Evolutionary conservation across 2,329 filamentous ascomycete species (phyloP).

Genomic region (Paramyrothecium sp.): DNA sequence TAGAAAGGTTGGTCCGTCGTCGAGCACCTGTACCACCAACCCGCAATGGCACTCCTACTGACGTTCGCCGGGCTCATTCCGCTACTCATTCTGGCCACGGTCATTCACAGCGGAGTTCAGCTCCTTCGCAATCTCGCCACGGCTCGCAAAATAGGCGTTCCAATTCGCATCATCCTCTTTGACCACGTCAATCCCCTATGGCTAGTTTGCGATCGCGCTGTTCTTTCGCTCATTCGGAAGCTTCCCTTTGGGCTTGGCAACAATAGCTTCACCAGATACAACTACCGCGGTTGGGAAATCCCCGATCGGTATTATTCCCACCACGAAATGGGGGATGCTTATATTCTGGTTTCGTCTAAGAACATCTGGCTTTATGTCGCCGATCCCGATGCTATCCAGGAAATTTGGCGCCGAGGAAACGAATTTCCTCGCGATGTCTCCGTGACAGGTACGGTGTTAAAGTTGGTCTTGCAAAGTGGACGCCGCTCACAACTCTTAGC

Average conservation of each 20-base stretch:
- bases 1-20: no score
- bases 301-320: slow-evolving; percentile 19
- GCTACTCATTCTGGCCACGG: not conserved
- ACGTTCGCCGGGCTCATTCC: not conserved
- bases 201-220: slow-evolving; percentile 20
- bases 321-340: slow-evolving; percentile 22
- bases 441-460: not conserved
- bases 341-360: slow-evolving; percentile 5
- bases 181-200: slow-evolving; percentile 28
- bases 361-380: slow-evolving; percentile 7
- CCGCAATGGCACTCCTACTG: not conserved
- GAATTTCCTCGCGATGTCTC: slow-evolving; percentile 3
- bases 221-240: slow-evolving; percentile 6
- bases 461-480: not conserved
- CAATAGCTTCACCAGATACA: slow-evolving; percentile 28
- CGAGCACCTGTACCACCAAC: no score
- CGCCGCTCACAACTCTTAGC: not conserved
- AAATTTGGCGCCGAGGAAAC: not conserved
- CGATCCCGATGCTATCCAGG: slow-evolving; percentile 7
- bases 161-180: slow-evolving; percentile 28
- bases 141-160: slow-evolving; percentile 25
- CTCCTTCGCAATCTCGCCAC: not conserved
- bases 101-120: not conserved
- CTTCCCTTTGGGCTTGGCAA: slow-evolving; percentile 4
- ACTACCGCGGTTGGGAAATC: slow-evolving; percentile 25